A percentile compares a stretch with the other conserved stretches of the same genome.
Evolutionary conservation across 2,329 filamentous ascomycete species (phyloP).

Genomic region (Geosmithia morbida): DNA sequence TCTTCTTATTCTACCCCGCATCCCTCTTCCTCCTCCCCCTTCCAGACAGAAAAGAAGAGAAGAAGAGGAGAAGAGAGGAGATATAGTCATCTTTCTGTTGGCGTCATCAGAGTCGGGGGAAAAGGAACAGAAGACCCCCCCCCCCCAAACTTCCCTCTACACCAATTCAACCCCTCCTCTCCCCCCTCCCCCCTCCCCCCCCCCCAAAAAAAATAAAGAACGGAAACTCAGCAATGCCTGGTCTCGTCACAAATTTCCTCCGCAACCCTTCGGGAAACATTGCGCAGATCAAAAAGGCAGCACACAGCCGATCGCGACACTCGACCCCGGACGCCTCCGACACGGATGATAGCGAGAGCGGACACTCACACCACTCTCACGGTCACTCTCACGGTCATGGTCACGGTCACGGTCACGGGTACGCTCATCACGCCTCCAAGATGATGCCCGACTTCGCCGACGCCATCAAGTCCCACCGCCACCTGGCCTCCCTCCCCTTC

Average conservation of each 20-base stretch:
- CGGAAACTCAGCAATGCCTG: too few species aligned
- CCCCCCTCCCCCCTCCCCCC: too few species aligned
- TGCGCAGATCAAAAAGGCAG: slow-evolving; percentile 29
- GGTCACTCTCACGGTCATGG: background rate
- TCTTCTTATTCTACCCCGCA: too few species aligned
- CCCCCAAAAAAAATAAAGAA: too few species aligned
- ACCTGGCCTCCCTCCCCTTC: slow-evolving; percentile 22
- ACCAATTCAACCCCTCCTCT: too few species aligned
- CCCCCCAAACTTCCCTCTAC: too few species aligned
- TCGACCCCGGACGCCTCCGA: slow-evolving; percentile 20
- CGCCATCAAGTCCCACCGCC: slow-evolving; percentile 25
- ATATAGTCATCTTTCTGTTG: too few species aligned
- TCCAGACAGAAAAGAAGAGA: too few species aligned
- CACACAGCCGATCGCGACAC: slow-evolving; percentile 13
- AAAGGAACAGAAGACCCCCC: too few species aligned
- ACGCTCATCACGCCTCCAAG: slow-evolving; percentile 11
- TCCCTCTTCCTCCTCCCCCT: too few species aligned
- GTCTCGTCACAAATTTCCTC: slow-evolving; percentile 42
- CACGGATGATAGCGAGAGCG: slow-evolving; percentile 10
- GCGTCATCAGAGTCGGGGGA: too few species aligned
- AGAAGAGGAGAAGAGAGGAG: too few species aligned
- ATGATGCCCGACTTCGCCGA: slow-evolving; percentile 23
- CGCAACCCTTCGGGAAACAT: slow-evolving; percentile 41
- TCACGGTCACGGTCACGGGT: slow-evolving; percentile 6
- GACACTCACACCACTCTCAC: background rate